These are phyloP conservation scores for Epichloe hybrida DNA, from an alignment of 2,329 filamentous ascomycete species.

Conservation along the genomic window DNA sequence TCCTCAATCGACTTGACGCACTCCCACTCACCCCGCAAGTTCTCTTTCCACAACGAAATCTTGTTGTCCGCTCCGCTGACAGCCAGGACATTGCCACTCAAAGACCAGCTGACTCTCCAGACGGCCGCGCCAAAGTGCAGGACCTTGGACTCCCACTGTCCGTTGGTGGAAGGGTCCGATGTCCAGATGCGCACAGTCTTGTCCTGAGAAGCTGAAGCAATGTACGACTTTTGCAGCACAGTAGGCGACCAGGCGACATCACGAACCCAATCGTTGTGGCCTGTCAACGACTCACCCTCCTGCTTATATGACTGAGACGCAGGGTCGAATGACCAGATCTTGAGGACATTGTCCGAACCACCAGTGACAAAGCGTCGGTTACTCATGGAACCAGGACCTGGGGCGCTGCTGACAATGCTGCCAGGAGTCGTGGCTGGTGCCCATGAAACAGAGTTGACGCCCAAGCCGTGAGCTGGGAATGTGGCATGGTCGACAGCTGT, in stretches of 20 bases:
- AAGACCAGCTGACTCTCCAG: conserved; percentile 95
- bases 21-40: conserved; percentile 91
- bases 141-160: conserved; percentile 73
- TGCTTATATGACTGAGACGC: conserved; percentile 47
- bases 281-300: conserved; percentile 52
- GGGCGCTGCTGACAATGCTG: conserved; percentile 63
- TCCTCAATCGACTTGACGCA: conserved; percentile 94
- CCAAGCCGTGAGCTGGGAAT: conserved; percentile 84
- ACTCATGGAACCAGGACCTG: conserved; percentile 43
- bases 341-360: conserved; percentile 83
- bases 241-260: conserved; percentile 97
- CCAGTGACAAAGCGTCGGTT: conserved; percentile 85
- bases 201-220: conserved; percentile 89
- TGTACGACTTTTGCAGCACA: conserved; percentile 89
- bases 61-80: conserved; percentile 93
- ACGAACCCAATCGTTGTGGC: conserved; percentile 92
- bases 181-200: conserved; percentile 98
- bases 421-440: conserved; percentile 75
- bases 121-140: conserved; percentile 79
- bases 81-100: conserved; percentile 91
- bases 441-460: conserved; percentile 94
- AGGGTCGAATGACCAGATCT: conserved; percentile 76
- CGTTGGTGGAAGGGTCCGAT: conserved; percentile 44
- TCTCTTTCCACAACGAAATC: conserved; percentile 97
- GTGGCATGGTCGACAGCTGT: conserved; percentile 82